Conservation (phyloP, 2,329 filamentous ascomycete genomes). For the Aspergillus novofumigatus region DNA sequence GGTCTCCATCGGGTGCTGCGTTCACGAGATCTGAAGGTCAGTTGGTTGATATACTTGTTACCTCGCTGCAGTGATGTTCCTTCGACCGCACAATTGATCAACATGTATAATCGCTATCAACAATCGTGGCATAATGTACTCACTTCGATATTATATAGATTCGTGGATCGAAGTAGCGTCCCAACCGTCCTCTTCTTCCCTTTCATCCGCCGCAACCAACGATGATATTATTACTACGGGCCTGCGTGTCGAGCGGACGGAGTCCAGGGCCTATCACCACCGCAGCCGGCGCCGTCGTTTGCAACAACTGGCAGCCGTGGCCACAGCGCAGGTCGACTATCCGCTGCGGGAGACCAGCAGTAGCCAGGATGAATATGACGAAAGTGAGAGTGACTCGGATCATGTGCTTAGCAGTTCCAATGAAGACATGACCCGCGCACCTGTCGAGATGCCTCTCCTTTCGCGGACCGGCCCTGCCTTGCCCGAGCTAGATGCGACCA, state of each 20-base stretch:
- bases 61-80: constrained; percentile 1
- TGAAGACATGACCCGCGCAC: constrained; percentile 47
- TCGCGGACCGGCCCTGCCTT: constrained; percentile 20
- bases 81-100: constrained; percentile 9
- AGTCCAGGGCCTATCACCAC: constrained; percentile 47
- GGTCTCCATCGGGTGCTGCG: constrained; percentile 29
- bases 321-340: constrained; percentile 38
- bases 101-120: constrained; percentile 13
- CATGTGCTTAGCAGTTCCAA: constrained; percentile 61
- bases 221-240: constrained; percentile 92
- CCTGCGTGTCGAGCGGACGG: constrained; percentile 66
- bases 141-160: constrained; percentile 58
- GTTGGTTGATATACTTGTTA: constrained; percentile 18
- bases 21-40: constrained; percentile 43
- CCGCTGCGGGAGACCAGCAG: constrained; percentile 52
- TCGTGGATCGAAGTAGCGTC: constrained; percentile 96
- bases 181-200: constrained; percentile 86
- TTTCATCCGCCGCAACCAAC: constrained; percentile 66
- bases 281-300: constrained; percentile 52
- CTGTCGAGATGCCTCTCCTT: constrained; percentile 20
- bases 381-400: constrained; percentile 88
- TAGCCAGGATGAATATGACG: constrained; percentile 91
- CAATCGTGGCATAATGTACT: constrained; percentile 34
- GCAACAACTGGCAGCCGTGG: constrained; percentile 32
- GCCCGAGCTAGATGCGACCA: constrained; percentile 26